Evolutionary conservation across 176 grass and related monocot species (phyloP), one percentile per base, ranked within the genome.

Genomic region (Triticum dicoccoides): DNA sequence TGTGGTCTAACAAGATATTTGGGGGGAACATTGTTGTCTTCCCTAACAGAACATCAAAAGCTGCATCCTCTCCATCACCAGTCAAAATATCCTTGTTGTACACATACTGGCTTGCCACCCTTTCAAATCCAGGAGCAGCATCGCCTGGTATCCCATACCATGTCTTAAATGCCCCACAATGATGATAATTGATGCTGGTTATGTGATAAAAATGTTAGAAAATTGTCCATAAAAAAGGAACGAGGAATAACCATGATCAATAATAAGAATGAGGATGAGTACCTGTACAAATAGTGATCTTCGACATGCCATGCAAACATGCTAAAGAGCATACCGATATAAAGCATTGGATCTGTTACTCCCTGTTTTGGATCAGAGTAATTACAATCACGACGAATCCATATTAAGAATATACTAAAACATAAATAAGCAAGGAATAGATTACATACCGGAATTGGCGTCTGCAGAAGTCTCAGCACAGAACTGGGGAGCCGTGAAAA

Each of bases 301-400:
- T 99, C 97, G 23, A 99, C 97, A 54, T 99, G 97, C 97, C 97
- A 99, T 20, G 97, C 94, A 90, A 99, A 99, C 92, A 99, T 96
- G 81, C 97, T 99, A 56, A 97, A 99, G 71, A 99, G 97, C 97
- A 99, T 96, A 76, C 97, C 97, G 39, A 99, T 99, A 88, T 99
- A 99, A 80, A 99, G 94, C 94, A 99, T 99, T 44, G 97, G 97
- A 91, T 99, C 97, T 49, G 97, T 99, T 33, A 99, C 94, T 86
- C 97, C 97, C 97, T 99, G 87, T 86, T 87, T 82, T 73, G 39
- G 39, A 92, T 77, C 34, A 78, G 58, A 68, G 62, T 71, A 85
- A 81, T 76, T 79, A 35, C 20, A 82, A 59, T 85, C 72, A 79
- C 29, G 81, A 79, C 14, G n/a, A 11, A 59, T 14, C 29, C 30